Conservation (phyloP, 2,329 filamentous ascomycete genomes). For the Cercospora zeina region DNA sequence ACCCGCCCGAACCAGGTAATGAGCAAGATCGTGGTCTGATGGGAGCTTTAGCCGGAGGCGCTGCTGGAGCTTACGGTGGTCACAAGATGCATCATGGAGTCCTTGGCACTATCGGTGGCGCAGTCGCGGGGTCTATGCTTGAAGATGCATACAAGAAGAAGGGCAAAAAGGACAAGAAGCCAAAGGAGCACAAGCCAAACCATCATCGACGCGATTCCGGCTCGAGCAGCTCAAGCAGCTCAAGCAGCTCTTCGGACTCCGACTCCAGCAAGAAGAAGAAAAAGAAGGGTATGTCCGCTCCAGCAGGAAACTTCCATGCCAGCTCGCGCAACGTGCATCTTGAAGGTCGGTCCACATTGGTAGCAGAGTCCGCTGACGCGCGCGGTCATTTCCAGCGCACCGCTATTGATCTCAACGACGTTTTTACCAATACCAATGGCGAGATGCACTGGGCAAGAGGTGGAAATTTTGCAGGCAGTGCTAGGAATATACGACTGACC, state of each 20-base stretch:
- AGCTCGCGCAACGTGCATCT: constrained; percentile 40
- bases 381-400: constrained; percentile 40
- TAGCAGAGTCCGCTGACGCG: constrained; percentile 40
- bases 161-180: constrained; percentile 41
- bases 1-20: constrained; percentile 16
- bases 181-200: constrained; percentile 22
- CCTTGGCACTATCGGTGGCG: constrained; percentile 59
- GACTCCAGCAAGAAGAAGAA: constrained; percentile 23
- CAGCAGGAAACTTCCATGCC: constrained; percentile 45
- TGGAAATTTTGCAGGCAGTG: constrained; percentile 44
- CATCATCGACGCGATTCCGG: constrained; percentile 21
- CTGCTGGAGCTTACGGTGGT: constrained; percentile 59
- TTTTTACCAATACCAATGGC: constrained; percentile 44
- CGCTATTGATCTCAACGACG: constrained; percentile 42
- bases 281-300: constrained; percentile 21
- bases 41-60: constrained; percentile 58
- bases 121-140: constrained; percentile 56
- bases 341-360: constrained; percentile 42
- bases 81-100: constrained; percentile 58
- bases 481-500: constrained; percentile 38
- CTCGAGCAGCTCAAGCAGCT: constrained; percentile 26
- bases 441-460: constrained; percentile 41
- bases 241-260: constrained; percentile 30
- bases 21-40: constrained; percentile 58
- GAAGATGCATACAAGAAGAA: constrained; percentile 55